Conservation (phyloP, 1,284 basidiomycete genomes). For the Puccinia hordei region DNA sequence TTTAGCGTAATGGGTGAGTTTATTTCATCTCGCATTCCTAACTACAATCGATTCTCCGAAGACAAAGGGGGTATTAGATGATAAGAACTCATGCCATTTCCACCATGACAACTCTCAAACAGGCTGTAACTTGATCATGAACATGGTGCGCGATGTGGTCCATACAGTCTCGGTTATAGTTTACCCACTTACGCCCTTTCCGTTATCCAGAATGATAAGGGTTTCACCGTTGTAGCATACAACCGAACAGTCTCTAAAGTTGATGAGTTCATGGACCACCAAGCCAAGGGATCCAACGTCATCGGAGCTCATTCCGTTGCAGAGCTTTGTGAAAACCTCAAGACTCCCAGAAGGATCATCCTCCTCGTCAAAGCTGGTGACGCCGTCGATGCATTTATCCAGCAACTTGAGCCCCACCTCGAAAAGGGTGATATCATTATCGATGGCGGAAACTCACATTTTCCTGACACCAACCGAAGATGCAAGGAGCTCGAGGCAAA, state of each 20-base stretch:
- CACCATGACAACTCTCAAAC: background rate
- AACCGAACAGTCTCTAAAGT: constrained; percentile 98
- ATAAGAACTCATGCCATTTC: background rate
- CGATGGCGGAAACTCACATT: constrained; percentile 99
- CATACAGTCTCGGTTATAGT: background rate
- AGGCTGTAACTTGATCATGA: constrained; percentile 51
- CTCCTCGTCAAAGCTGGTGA: constrained; percentile 79
- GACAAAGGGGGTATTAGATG: too few relatives aligned
- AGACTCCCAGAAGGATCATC: constrained; percentile 75
- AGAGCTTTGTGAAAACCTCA: constrained; percentile 71
- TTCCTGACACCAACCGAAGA: constrained; percentile 96
- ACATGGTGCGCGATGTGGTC: constrained; percentile 41
- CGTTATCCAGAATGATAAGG: constrained; percentile 78
- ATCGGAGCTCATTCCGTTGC: constrained; percentile 91
- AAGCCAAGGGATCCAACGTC: constrained; percentile 81
- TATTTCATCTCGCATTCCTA: background rate
- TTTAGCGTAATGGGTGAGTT: constrained; percentile 31
- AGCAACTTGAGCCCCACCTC: constrained; percentile 65
- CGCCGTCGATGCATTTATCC: constrained; percentile 67
- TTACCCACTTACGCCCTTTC: background rate
- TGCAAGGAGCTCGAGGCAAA: constrained; percentile 88
- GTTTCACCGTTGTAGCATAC: constrained; percentile 93
- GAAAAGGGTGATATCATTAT: constrained; percentile 88
- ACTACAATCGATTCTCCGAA: too few relatives aligned
- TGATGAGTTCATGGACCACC: constrained; percentile 89